Evolutionary conservation across 345 rosid species (phyloP).

Genomic region (Gynandropsis gynandra): DNA sequence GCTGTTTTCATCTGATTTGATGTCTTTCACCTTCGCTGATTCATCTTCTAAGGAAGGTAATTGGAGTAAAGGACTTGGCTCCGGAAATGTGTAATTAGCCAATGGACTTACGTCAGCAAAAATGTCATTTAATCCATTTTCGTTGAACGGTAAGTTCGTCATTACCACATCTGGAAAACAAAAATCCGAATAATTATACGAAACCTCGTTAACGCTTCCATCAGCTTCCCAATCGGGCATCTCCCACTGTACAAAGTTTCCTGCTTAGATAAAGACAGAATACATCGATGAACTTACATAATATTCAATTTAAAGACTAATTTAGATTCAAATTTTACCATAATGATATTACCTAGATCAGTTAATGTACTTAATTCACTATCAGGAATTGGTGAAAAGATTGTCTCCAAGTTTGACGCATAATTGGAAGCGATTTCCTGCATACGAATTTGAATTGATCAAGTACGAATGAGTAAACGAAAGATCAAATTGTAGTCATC

Average conservation of each 20-base stretch:
- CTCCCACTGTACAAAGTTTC: too few relatives aligned
- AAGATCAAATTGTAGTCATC: too few relatives aligned
- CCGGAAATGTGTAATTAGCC: conserved; percentile 41
- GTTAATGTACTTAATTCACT: conserved; percentile 2
- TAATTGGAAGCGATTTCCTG: neutral
- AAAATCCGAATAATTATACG: neutral
- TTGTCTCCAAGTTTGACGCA: neutral
- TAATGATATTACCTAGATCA: neutral
- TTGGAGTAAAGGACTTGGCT: conserved; percentile 41
- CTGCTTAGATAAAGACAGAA: neutral
- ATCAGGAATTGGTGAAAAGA: conserved; percentile 15
- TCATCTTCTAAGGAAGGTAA: conserved; percentile 54
- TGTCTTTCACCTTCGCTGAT: conserved; percentile 23
- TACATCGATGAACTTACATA: too few relatives aligned
- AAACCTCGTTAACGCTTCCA: too few relatives aligned
- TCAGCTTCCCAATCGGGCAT: too few relatives aligned
- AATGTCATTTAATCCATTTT: neutral
- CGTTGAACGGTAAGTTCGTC: neutral
- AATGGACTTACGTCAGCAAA: conserved; percentile 7
- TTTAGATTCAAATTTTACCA: neutral
- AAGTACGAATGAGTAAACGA: too few relatives aligned
- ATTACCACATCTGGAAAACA: neutral
- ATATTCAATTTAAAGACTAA: too few relatives aligned
- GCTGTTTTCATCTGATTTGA: conserved; percentile 35
- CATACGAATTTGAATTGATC: too few relatives aligned